A percentile compares a stretch with the other conserved stretches of the same genome.
Evolutionary conservation across 2,329 filamentous ascomycete genomes (phyloP).

Genomic region (Monilinia aucupariae): DNA sequence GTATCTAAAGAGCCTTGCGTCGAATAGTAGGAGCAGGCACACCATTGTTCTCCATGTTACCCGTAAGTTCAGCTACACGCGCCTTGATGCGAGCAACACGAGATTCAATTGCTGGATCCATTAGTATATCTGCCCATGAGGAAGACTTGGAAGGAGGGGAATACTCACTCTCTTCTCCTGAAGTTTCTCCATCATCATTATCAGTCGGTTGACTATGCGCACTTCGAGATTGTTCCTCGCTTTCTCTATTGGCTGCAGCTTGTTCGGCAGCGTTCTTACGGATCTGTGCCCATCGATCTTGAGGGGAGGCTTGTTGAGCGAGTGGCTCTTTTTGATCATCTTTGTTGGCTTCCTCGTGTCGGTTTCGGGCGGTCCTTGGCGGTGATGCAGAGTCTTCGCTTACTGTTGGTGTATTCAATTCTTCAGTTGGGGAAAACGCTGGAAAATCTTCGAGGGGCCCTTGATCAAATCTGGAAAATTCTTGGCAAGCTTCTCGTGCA

Average conservation of each 20-base stretch:
- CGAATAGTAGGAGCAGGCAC: conserved; percentile 19
- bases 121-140: conserved; percentile 23
- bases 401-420: conserved; percentile 30
- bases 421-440: conserved; percentile 60
- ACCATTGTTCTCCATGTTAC: conserved; percentile 59
- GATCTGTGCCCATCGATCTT: conserved; percentile 93
- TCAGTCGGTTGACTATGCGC: conserved; percentile 53
- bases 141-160: conserved; percentile 3
- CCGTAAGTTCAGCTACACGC: conserved; percentile 87
- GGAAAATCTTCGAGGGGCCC: conserved; percentile 83
- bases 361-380: conserved; percentile 21
- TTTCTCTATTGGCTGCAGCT: conserved; percentile 57
- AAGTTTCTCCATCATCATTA: conserved; percentile 81
- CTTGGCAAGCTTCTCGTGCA: conserved; percentile 52
- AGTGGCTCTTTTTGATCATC: conserved; percentile 28
- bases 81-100: conserved; percentile 97
- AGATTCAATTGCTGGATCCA: conserved; percentile 74
- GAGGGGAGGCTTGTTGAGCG: conserved; percentile 25
- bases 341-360: conserved; percentile 32
- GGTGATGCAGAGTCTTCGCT: conserved; percentile 40
- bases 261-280: conserved; percentile 88
- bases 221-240: conserved; percentile 56
- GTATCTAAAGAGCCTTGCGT: conserved; percentile 6
- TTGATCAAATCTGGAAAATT: conserved; percentile 72
- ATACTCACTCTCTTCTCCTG: conserved; percentile 84